Percentiles rank a stretch among this genome's conserved stretches.
phyloP scores from a whole-genome alignment of 2,329 filamentous ascomycete species.

The Epichloe elymi region DNA sequence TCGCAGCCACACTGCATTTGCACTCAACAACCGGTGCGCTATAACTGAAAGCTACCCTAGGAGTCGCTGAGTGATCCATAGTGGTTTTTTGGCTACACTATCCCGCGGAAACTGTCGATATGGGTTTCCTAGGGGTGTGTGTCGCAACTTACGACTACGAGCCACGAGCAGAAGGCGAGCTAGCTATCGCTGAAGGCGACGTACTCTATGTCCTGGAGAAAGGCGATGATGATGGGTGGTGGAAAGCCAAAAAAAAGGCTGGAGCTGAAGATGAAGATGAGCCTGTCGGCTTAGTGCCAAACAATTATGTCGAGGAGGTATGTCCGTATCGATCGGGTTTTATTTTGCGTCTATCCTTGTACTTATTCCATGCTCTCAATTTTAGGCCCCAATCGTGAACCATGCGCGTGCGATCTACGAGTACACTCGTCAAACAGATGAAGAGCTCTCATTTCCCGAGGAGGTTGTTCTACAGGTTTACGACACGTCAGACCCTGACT shows the following conservation, averaged over 20 bases:
- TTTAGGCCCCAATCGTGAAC: slow-evolving; percentile 49
- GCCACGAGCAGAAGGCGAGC: slow-evolving; percentile 75
- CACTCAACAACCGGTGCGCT: neutral
- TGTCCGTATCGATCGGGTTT: slow-evolving; percentile 12
- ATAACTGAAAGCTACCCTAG: neutral
- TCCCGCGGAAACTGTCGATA: slow-evolving; percentile 23
- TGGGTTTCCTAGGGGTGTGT: slow-evolving; percentile 90
- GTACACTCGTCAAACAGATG: slow-evolving; percentile 92
- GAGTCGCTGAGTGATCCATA: neutral
- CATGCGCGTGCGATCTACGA: slow-evolving; percentile 92
- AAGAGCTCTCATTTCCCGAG: slow-evolving; percentile 92
- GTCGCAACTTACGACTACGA: slow-evolving; percentile 86
- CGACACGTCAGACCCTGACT: slow-evolving; percentile 85
- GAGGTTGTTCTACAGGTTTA: slow-evolving; percentile 73
- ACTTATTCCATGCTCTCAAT: neutral
- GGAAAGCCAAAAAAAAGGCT: slow-evolving; percentile 90
- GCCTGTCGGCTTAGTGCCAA: slow-evolving; percentile 78
- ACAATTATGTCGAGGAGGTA: slow-evolving; percentile 92
- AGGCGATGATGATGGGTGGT: slow-evolving; percentile 69
- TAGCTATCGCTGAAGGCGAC: slow-evolving; percentile 75
- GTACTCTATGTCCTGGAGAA: slow-evolving; percentile 82
- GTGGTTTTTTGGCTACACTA: neutral
- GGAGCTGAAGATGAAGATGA: slow-evolving; percentile 76
- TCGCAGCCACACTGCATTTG: neutral
- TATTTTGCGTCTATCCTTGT: neutral